Evolutionary conservation across 2,329 filamentous ascomycete genomes (phyloP).

Genomic region (Fonsecaea nubica): DNA sequence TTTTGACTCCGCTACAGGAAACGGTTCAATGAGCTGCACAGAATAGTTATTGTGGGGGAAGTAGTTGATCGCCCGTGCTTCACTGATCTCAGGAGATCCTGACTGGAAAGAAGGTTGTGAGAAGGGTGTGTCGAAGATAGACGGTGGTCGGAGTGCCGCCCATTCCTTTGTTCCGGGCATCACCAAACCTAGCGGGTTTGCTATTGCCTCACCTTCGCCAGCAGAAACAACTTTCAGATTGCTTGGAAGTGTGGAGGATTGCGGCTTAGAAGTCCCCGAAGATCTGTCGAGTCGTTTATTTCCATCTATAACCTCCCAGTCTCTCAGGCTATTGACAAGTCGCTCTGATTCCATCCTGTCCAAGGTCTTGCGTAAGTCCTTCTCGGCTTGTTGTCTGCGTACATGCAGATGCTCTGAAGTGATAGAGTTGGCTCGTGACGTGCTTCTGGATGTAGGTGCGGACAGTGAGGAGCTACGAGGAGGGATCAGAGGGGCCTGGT

Average conservation of each 20-base stretch:
- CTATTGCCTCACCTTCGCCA: conserved; percentile 3
- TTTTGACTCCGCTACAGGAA: conserved; percentile 42
- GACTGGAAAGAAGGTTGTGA: conserved; percentile 52
- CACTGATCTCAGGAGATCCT: conserved; percentile 64
- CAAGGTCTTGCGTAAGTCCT: conserved; percentile 38
- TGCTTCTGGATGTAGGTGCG: conserved; percentile 53
- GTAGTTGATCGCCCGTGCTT: conserved; percentile 66
- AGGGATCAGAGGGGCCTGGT: conserved; percentile 47
- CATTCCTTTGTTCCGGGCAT: conserved; percentile 47
- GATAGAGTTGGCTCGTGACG: conserved; percentile 53
- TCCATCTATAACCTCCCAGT: conserved; percentile 14
- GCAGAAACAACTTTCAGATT: conserved; percentile 3
- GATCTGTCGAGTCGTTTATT: conserved; percentile 6
- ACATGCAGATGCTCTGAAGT: conserved; percentile 51
- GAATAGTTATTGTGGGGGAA: conserved; percentile 70
- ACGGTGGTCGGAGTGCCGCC: conserved; percentile 54
- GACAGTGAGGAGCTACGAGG: conserved; percentile 54
- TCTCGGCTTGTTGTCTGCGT: conserved; percentile 38
- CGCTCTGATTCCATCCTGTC: conserved; percentile 41
- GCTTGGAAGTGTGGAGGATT: conserved; percentile 5
- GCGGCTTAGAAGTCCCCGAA: conserved; percentile 1
- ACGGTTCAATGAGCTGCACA: conserved; percentile 67
- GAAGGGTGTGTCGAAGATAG: conserved; percentile 57
- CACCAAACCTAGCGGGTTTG: conserved; percentile 27
- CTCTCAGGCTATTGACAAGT: conserved; percentile 27